A percentile compares a stretch with the other conserved stretches of the same genome.
Conservation (phyloP, 352 stramenopile genomes). For the Phytophthora pluvialis region DNA sequence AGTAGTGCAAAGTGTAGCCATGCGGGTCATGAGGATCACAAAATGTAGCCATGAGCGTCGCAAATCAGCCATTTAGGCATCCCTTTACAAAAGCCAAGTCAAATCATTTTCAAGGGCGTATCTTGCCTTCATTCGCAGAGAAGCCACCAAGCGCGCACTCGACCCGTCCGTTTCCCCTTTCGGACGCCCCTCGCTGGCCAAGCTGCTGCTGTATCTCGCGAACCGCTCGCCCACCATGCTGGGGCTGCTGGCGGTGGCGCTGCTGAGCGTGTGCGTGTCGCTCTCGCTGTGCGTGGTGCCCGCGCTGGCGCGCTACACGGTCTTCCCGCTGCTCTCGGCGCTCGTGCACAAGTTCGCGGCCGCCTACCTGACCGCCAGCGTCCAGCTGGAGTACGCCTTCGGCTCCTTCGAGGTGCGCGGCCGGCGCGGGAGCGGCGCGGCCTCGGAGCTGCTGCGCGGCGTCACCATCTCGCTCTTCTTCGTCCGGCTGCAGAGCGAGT, state of each 20-base stretch:
- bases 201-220: constrained; percentile 40
- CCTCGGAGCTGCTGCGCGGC: constrained; percentile 39
- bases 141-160: constrained; percentile 11
- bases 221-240: constrained; percentile 46
- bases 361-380: constrained; percentile 57
- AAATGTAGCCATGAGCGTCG: constrained; percentile 14
- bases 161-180: constrained; percentile 28
- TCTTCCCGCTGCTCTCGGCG: constrained; percentile 64
- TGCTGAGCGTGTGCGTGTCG: constrained; percentile 61
- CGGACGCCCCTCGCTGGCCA: constrained; percentile 11
- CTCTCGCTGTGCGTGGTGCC: constrained; percentile 73
- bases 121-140: constrained; percentile 23
- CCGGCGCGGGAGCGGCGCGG: constrained; percentile 9
- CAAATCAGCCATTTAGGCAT: constrained; percentile 17
- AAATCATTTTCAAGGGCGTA: constrained; percentile 14
- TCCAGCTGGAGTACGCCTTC: constrained; percentile 59
- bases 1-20: constrained; percentile 3
- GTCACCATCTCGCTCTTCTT: constrained; percentile 64
- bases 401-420: constrained; percentile 50
- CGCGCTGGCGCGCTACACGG: constrained; percentile 53
- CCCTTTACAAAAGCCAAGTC: background rate
- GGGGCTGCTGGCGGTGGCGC: constrained; percentile 52
- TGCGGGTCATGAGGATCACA: background rate
- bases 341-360: constrained; percentile 62
- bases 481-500: constrained; percentile 54